phyloP scores from a whole-genome alignment of 768 basidiomycete genomes.

The Exidia glandulosa region DNA sequence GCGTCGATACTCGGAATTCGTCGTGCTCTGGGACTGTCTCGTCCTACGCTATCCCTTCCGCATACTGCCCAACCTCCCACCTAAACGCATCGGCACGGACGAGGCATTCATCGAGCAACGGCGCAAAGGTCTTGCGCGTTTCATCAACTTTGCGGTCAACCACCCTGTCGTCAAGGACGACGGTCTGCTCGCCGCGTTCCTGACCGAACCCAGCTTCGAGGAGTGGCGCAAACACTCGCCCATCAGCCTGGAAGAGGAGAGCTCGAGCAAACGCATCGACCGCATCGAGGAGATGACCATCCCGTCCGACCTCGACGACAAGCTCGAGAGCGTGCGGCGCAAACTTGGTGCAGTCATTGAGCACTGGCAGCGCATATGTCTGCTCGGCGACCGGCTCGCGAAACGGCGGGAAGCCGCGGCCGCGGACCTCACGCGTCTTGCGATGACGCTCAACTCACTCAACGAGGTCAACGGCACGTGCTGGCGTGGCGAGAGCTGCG shows the following conservation, averaged over 20 bases:
- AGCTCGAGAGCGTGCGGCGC: conserved; percentile 70
- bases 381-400: conserved; percentile 77
- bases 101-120: conserved; percentile 86
- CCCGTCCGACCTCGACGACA: conserved; percentile 85
- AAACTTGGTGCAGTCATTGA: conserved; percentile 72
- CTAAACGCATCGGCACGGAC: conserved; percentile 88
- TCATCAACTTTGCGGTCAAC: conserved; percentile 73
- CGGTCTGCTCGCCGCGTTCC: conserved; percentile 67
- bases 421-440: conserved; percentile 73
- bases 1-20: conserved; percentile 89
- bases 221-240: conserved; percentile 70
- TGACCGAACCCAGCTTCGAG: conserved; percentile 77
- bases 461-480: conserved; percentile 70
- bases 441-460: conserved; percentile 69
- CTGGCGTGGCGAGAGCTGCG: conserved; percentile 78
- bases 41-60: conserved; percentile 88
- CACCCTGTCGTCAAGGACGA: conserved; percentile 89
- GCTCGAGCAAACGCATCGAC: conserved; percentile 58
- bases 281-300: conserved; percentile 83
- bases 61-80: conserved; percentile 74
- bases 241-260: conserved; percentile 79
- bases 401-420: conserved; percentile 87
- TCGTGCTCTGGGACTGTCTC: conserved; percentile 80
- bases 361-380: conserved; percentile 84
- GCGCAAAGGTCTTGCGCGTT: conserved; percentile 69